Evolutionary conservation across 106 monocot genomes (phyloP).

Genomic region (Ottelia alismoides): DNA sequence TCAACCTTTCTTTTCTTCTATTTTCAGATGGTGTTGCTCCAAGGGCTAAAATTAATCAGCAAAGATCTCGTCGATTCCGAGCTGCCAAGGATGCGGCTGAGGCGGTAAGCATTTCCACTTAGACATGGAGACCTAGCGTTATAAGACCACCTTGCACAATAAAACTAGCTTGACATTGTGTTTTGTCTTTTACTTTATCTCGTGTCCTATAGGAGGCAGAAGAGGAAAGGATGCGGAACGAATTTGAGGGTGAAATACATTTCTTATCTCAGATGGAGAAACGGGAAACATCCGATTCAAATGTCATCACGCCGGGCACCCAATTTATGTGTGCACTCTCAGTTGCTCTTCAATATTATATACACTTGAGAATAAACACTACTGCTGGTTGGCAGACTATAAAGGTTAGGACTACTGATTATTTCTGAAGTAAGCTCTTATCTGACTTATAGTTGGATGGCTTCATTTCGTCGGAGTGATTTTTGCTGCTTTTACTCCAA

Average conservation of each 20-base stretch:
- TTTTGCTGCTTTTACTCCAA: conserved; percentile 45
- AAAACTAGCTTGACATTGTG: too few relatives aligned
- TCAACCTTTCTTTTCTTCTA: too few relatives aligned
- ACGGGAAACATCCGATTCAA: conserved; percentile 63
- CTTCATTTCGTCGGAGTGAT: conserved; percentile 28
- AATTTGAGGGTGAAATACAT: conserved; percentile 50
- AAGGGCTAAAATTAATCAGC: conserved; percentile 98
- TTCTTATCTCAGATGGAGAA: conserved; percentile 28
- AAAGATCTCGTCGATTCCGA: conserved; percentile 88
- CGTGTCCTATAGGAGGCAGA: conserved; percentile 84
- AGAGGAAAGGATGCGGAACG: conserved; percentile 60
- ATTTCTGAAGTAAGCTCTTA: conserved; percentile 9
- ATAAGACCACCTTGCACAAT: too few relatives aligned
- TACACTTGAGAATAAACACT: conserved; percentile 53
- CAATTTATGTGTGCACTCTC: conserved; percentile 79
- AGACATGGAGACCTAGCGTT: too few relatives aligned
- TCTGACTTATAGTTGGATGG: too few relatives aligned
- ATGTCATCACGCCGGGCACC: conserved; percentile 97
- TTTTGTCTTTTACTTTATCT: too few relatives aligned
- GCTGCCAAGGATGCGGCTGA: conserved; percentile 98
- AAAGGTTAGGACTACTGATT: conserved; percentile 49
- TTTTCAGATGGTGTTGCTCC: conserved; percentile 94
- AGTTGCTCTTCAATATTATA: conserved; percentile 80
- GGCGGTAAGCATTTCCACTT: conserved; percentile 39
- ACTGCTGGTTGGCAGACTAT: conserved; percentile 56